Conservation (phyloP, 257 asterid species). For the Petrea volubilis region DNA sequence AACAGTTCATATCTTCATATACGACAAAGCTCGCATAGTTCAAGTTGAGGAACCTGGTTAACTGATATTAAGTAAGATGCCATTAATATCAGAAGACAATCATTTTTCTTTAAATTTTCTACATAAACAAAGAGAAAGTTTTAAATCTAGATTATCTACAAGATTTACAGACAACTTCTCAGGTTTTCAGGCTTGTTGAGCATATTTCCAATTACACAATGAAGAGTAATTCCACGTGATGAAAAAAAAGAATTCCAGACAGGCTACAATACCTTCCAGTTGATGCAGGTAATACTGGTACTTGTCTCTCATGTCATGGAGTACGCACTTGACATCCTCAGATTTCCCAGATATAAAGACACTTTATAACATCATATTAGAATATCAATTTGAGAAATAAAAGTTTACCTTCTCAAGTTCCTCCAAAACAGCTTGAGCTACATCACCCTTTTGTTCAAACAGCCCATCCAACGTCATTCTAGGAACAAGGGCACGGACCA, state of each 20-base stretch:
- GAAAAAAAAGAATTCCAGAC: background rate
- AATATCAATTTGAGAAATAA: background rate
- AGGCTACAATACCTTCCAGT: background rate
- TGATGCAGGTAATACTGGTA: conserved; percentile 11
- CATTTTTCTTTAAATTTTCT: background rate
- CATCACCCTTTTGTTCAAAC: conserved; percentile 94
- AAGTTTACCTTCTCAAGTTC: conserved; percentile 89
- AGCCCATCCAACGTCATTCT: conserved; percentile 88
- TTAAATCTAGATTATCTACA: background rate
- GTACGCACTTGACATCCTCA: background rate
- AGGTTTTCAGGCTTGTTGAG: conserved; percentile 9
- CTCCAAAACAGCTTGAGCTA: conserved; percentile 88
- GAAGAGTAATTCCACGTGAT: conserved; percentile 1
- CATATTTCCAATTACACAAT: background rate
- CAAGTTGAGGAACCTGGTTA: background rate
- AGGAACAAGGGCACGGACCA: conserved; percentile 98
- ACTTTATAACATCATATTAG: background rate
- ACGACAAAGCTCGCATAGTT: background rate
- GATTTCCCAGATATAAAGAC: background rate
- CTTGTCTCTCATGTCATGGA: no score
- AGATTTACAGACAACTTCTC: background rate
- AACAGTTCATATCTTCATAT: background rate
- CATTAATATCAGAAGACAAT: background rate
- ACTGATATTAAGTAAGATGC: conserved; percentile 4
- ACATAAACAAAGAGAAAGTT: conserved; percentile 4